These are phyloP conservation scores for Penicillium sp. DNA, from an alignment of 2,329 filamentous ascomycete species.

Conservation along the genomic window DNA sequence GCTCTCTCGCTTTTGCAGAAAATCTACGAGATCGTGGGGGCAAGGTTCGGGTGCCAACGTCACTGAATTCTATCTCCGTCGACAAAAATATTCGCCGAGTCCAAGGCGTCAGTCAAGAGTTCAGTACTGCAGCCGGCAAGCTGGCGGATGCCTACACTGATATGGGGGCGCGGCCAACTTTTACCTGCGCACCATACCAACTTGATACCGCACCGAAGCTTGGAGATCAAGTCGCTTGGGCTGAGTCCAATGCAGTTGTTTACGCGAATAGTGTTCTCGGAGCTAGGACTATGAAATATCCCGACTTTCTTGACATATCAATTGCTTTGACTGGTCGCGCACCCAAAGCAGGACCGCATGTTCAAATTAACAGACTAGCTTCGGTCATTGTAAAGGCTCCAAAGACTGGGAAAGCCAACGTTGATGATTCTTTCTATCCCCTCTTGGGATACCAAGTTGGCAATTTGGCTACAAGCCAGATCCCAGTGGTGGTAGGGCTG, in stretches of 20 bases:
- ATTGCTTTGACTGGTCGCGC: constrained; percentile 45
- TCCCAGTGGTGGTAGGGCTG: constrained; percentile 41
- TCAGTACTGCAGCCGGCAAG: constrained; percentile 29
- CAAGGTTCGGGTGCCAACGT: constrained; percentile 41
- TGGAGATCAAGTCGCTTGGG: constrained; percentile 47
- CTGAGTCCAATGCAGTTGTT: constrained; percentile 49
- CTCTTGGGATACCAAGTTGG: constrained; percentile 42
- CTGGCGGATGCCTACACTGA: constrained; percentile 40
- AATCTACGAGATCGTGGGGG: constrained; percentile 35
- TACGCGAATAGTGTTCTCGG: constrained; percentile 50
- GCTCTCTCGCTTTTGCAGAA: constrained; percentile 39
- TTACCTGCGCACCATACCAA: constrained; percentile 49
- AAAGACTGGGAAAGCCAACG: not conserved
- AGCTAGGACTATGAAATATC: constrained; percentile 48
- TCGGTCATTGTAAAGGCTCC: constrained; percentile 28
- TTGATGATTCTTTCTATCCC: constrained; percentile 42
- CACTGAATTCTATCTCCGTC: constrained; percentile 47
- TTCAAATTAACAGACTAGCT: constrained; percentile 4
- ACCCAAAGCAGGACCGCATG: constrained; percentile 10
- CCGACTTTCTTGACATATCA: constrained; percentile 47
- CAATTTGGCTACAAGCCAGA: constrained; percentile 25
- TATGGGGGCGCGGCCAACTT: constrained; percentile 45
- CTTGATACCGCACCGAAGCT: constrained; percentile 35
- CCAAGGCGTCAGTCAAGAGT: constrained; percentile 33
- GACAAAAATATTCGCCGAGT: constrained; percentile 44